phyloP scores from a whole-genome alignment of 1,284 basidiomycete genomes.

The Gymnopus androsaceus region DNA sequence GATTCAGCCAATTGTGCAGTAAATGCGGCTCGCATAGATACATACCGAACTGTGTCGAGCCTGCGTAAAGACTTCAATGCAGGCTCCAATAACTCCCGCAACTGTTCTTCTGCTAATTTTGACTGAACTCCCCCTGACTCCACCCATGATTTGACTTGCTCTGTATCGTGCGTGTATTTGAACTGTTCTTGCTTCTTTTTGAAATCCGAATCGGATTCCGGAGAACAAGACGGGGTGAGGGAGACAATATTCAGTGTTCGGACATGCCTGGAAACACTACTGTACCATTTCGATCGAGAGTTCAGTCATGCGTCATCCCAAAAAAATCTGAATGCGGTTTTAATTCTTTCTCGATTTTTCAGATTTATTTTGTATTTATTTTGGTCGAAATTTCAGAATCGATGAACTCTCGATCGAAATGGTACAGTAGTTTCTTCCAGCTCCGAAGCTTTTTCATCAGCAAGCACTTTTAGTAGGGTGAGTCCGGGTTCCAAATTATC shows the following conservation, averaged over 20 bases:
- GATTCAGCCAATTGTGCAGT: too few species aligned
- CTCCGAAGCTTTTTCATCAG: neutral
- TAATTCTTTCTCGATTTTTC: too few species aligned
- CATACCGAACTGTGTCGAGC: conserved; percentile 1
- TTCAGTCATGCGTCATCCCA: too few species aligned
- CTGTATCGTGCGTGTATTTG: neutral
- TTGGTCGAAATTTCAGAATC: too few species aligned
- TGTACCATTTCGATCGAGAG: too few species aligned
- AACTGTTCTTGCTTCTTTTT: neutral
- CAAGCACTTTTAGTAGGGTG: neutral
- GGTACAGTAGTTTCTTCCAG: neutral
- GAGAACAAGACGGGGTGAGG: conserved; percentile 1
- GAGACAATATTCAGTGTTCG: conserved; percentile 8
- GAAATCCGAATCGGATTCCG: conserved; percentile 1
- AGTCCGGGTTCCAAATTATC: conserved; percentile 1
- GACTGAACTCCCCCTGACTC: neutral
- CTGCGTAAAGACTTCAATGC: neutral
- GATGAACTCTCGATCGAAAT: too few species aligned
- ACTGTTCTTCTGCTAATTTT: neutral
- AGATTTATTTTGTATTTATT: too few species aligned
- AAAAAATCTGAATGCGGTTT: too few species aligned
- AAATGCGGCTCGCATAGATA: too few species aligned
- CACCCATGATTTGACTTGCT: neutral
- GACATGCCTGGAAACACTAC: neutral
- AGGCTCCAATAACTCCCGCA: neutral